Evolutionary conservation across 805 yeast genomes (phyloP).

Genomic region (Teunomyces cretensis): DNA sequence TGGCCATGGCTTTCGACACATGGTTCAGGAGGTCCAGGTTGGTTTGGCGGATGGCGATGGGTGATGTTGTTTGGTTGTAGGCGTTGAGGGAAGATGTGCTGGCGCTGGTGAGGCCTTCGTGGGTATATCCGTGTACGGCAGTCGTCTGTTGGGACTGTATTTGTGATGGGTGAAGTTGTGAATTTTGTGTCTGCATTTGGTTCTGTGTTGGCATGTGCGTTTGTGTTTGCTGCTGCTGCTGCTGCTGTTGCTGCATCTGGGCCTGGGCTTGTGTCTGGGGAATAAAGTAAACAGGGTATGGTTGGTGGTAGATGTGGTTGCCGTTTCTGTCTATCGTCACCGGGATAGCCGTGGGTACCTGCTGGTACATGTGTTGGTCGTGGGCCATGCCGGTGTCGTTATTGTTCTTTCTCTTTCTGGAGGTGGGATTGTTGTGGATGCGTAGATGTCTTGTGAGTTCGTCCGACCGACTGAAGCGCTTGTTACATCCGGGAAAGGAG

Average conservation of each 20-base stretch:
- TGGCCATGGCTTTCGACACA: slow-evolving; percentile 1
- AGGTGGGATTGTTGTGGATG: slow-evolving; percentile 70
- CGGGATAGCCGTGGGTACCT: slow-evolving; percentile 6
- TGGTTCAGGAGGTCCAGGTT: slow-evolving; percentile 5
- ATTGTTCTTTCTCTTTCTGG: slow-evolving; percentile 55
- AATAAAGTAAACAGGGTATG: slow-evolving; percentile 39
- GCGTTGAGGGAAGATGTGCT: neutral
- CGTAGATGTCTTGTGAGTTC: slow-evolving; percentile 73
- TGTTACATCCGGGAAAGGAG: slow-evolving; percentile 66
- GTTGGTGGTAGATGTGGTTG: slow-evolving; percentile 29
- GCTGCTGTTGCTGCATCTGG: slow-evolving; percentile 5
- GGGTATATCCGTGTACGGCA: neutral
- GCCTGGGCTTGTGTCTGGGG: slow-evolving; percentile 5
- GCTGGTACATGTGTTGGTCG: neutral
- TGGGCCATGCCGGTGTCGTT: slow-evolving; percentile 1
- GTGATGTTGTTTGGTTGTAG: slow-evolving; percentile 25
- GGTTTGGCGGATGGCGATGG: slow-evolving; percentile 15
- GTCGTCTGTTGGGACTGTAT: neutral
- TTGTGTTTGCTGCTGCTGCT: neutral
- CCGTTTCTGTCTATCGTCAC: slow-evolving; percentile 20
- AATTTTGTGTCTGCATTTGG: neutral
- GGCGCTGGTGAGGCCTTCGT: no score
- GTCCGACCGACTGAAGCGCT: slow-evolving; percentile 68
- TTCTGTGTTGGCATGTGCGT: neutral
- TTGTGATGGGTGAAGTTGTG: neutral